phyloP scores from a whole-genome alignment of 345 rosid genomes.

The Lumnitzera racemosa region DNA sequence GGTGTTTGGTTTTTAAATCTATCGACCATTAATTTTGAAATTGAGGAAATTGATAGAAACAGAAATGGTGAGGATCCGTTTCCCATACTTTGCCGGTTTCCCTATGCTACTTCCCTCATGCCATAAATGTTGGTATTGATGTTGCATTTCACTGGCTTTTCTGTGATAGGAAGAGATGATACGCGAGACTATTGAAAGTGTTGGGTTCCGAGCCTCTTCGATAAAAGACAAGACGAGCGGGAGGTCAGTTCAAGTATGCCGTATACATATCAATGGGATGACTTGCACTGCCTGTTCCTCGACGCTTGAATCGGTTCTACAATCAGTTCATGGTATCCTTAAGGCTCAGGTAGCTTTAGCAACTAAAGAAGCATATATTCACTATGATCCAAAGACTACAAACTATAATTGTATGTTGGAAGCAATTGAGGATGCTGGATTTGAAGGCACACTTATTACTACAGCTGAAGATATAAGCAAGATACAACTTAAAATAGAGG shows the following conservation, averaged over 20 bases:
- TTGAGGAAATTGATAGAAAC: too few relatives aligned
- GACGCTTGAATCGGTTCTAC: constrained; percentile 59
- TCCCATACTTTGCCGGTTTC: neutral
- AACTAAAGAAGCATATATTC: constrained; percentile 73
- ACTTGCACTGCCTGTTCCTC: constrained; percentile 75
- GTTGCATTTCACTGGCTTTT: neutral
- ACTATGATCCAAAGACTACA: constrained; percentile 45
- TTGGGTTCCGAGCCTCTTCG: constrained; percentile 50
- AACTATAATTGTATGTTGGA: constrained; percentile 28
- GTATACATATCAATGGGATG: constrained; percentile 67
- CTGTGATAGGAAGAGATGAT: constrained; percentile 54
- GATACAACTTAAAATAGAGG: constrained; percentile 62
- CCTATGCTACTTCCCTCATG: neutral
- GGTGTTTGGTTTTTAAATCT: too few relatives aligned
- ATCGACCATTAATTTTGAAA: too few relatives aligned
- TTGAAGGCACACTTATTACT: constrained; percentile 59
- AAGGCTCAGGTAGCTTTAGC: constrained; percentile 77
- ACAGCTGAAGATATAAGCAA: constrained; percentile 60
- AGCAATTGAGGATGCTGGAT: constrained; percentile 55
- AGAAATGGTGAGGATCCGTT: neutral
- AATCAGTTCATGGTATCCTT: constrained; percentile 48
- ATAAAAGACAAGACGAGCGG: constrained; percentile 43
- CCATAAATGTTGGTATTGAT: neutral
- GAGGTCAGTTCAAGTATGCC: constrained; percentile 46
- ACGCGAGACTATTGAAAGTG: constrained; percentile 72